Conservation (phyloP, 345 rosid genomes). For the Populus deltoides region DNA sequence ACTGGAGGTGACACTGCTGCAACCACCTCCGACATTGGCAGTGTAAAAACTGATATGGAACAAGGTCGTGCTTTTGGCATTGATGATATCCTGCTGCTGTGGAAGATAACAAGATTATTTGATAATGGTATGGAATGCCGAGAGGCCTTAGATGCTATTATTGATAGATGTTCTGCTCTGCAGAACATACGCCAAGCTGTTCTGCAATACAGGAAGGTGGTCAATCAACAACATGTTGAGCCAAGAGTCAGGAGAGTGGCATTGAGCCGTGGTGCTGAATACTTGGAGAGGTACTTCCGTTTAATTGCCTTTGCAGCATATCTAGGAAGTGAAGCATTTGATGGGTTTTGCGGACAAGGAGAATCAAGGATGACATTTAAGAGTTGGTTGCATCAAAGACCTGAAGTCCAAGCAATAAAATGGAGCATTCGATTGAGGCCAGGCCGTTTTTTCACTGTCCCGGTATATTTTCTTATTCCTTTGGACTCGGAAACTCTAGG, state of each 20-base stretch:
- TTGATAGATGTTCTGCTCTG: constrained; percentile 92
- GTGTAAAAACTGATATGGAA: constrained; percentile 41
- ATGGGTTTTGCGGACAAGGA: constrained; percentile 83
- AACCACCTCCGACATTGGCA: constrained; percentile 31
- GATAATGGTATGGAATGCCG: constrained; percentile 90
- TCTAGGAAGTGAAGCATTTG: constrained; percentile 93
- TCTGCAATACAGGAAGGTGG: constrained; percentile 70
- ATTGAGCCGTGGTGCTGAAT: constrained; percentile 90
- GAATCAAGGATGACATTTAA: constrained; percentile 73
- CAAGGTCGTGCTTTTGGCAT: constrained; percentile 76
- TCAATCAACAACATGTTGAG: constrained; percentile 91
- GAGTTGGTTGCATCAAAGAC: constrained; percentile 82
- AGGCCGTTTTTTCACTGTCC: constrained; percentile 82
- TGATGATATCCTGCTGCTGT: constrained; percentile 73
- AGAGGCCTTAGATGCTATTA: constrained; percentile 86
- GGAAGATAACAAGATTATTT: constrained; percentile 93
- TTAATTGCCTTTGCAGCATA: constrained; percentile 97
- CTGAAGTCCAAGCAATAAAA: constrained; percentile 96
- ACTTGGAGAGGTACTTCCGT: constrained; percentile 81
- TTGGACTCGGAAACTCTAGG: neutral
- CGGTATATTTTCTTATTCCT: constrained; percentile 47
- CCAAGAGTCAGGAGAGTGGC: constrained; percentile 89
- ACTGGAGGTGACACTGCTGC: constrained; percentile 44
- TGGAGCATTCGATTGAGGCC: constrained; percentile 96
- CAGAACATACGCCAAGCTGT: constrained; percentile 98